Evolutionary conservation across 306 rosid genomes (phyloP), one percentile per base, ranked within the genome.

Genomic region (Potentilla sterilis): DNA sequence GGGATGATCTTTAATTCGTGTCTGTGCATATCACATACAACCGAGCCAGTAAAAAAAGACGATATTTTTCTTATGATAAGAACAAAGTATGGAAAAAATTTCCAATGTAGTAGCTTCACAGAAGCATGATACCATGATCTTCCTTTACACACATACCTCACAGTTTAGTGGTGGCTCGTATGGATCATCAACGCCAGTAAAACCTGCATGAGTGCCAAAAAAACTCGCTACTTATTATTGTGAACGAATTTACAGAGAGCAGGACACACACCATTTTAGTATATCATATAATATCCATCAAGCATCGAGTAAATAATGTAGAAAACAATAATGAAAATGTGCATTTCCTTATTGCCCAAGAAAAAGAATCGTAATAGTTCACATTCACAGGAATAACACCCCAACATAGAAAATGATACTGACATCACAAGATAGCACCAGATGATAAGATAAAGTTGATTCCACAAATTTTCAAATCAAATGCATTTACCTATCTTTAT

Each of bases 101-200:
- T 18, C 28, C 66, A 81, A 54, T 74, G 4, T 72, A 62, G 74
- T 71, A 62, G 73, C 9, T 19, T 16, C 21, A 61, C 77, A 19
- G 21, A 42, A 58, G 61, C 35, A 46, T 44, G 24, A 74, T 58
- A 47, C 64, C 35, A 54, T 44, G 42, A 77, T 58, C 55, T 75
- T 74, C 9, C 59, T 34, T 47, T 41, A 55, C 66, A 44, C 21
- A 32, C 70, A 69, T 79, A 86, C 99, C 99, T 95, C 99, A 66
- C 93, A 87, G 44, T 79, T 74, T 70, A 80, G 38, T 7, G 99
- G 99, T 46, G 87, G 86, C 81, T 95, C 99, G 69, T 95, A 95
- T 41, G 97, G 97, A 83, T 92, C 97, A 81, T 90, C 96, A 49
- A 95, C 76, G 69, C 99, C 99, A 16, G 99, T 95, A 80, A 95